Evolutionary conservation across 2,329 filamentous ascomycete genomes (phyloP).

Genomic region (Pyrenochaeta sp.): DNA sequence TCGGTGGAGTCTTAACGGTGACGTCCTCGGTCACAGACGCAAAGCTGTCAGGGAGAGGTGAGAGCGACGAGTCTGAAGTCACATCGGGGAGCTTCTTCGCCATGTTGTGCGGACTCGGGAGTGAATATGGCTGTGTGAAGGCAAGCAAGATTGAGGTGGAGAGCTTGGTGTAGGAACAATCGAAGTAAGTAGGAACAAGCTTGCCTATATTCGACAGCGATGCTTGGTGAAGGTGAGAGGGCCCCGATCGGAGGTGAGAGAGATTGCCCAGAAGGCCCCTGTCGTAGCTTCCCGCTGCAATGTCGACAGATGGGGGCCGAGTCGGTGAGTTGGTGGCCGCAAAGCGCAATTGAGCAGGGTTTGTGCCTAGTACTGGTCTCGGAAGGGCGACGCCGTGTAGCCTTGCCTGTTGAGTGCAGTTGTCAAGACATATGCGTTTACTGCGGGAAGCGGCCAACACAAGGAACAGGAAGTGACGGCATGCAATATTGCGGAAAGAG

Average conservation of each 20-base stretch:
- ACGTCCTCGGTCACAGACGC: constrained; percentile 8
- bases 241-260: constrained; percentile 7
- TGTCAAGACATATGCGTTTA: neutral
- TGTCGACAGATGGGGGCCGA: neutral
- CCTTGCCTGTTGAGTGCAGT: neutral
- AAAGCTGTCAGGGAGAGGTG: constrained; percentile 27
- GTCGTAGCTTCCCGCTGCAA: neutral
- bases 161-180: constrained; percentile 7
- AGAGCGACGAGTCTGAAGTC: constrained; percentile 35
- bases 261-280: neutral
- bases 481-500: neutral
- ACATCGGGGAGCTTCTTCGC: constrained; percentile 20
- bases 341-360: neutral
- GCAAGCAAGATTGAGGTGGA: neutral
- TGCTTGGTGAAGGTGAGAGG: constrained; percentile 13
- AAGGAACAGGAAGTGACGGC: constrained; percentile 7
- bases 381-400: neutral
- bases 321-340: neutral
- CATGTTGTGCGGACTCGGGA: constrained; percentile 18
- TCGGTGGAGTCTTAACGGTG: constrained; percentile 10
- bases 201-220: neutral
- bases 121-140: neutral
- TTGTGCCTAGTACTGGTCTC: neutral
- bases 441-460: neutral
- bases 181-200: neutral